These are phyloP conservation scores for Mariannaea sp. DNA, from an alignment of 2,329 filamentous ascomycete species.

Conservation along the genomic window DNA sequence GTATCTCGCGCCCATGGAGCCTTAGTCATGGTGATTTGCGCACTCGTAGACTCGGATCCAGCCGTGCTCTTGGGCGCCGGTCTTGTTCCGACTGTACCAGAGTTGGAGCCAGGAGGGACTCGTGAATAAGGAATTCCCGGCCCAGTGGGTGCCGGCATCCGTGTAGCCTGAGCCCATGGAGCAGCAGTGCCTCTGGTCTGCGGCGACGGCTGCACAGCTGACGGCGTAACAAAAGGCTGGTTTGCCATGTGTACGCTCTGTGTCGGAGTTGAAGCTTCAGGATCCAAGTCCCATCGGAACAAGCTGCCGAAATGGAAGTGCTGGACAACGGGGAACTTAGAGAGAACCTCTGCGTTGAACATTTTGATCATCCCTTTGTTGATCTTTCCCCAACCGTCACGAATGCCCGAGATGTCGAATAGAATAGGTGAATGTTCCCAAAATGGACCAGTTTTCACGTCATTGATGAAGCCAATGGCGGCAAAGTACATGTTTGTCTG, in stretches of 20 bases:
- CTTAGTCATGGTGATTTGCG: slow-evolving; percentile 50
- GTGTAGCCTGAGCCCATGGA: slow-evolving; percentile 51
- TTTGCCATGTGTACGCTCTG: slow-evolving; percentile 62
- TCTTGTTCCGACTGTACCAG: slow-evolving; percentile 33
- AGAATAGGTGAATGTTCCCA: slow-evolving; percentile 96
- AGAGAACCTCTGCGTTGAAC: slow-evolving; percentile 95
- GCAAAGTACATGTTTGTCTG: slow-evolving; percentile 87
- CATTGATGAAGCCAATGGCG: slow-evolving; percentile 94
- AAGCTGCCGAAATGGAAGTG: slow-evolving; percentile 85
- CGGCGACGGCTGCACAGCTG: slow-evolving; percentile 31
- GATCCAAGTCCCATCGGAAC: slow-evolving; percentile 77
- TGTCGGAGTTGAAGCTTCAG: slow-evolving; percentile 56
- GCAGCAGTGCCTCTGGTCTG: slow-evolving; percentile 46
- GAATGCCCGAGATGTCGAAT: slow-evolving; percentile 91
- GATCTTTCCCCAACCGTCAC: slow-evolving; percentile 96
- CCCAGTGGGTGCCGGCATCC: slow-evolving; percentile 44
- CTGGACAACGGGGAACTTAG: slow-evolving; percentile 98
- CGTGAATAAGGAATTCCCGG: slow-evolving; percentile 49
- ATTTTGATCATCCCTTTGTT: slow-evolving; percentile 99
- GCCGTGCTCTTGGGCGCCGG: slow-evolving; percentile 28
- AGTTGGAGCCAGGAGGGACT: slow-evolving; percentile 38
- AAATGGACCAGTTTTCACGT: slow-evolving; percentile 94
- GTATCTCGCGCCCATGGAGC: slow-evolving; percentile 52
- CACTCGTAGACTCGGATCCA: slow-evolving; percentile 41
- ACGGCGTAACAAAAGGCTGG: slow-evolving; percentile 49